A percentile compares a stretch with the other conserved stretches of the same genome.
These are phyloP conservation scores for Chiua sp. DNA, from an alignment of 1,284 basidiomycete species.

Conservation along the genomic window DNA sequence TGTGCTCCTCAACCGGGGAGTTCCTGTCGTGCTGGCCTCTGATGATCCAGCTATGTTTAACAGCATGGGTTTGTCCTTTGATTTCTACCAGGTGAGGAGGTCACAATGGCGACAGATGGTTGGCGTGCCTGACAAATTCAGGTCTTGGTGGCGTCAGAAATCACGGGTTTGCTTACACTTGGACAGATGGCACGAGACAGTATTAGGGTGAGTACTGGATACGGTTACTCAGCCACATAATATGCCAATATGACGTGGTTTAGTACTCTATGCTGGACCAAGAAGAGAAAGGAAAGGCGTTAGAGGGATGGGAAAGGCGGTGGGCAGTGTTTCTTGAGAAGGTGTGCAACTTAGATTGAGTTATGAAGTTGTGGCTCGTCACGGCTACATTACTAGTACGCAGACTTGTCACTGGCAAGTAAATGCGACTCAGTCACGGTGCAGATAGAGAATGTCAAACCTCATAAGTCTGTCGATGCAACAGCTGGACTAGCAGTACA, in stretches of 20 bases:
- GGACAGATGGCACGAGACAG: slow-evolving; percentile 65
- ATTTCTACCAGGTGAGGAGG: slow-evolving; percentile 23
- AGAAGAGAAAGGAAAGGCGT: slow-evolving; percentile 51
- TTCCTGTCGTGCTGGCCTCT: slow-evolving; percentile 68
- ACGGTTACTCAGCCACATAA: background rate
- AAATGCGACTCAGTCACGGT: too few species aligned
- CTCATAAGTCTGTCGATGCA: too few species aligned
- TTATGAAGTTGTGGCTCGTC: too few species aligned
- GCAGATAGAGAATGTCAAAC: too few species aligned
- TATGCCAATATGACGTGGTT: slow-evolving; percentile 1
- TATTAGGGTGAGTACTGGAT: slow-evolving; percentile 50
- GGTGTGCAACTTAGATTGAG: background rate
- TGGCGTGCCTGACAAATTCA: slow-evolving; percentile 21
- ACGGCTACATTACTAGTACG: too few species aligned
- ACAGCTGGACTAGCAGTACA: too few species aligned
- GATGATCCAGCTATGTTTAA: slow-evolving; percentile 77
- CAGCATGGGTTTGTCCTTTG: slow-evolving; percentile 69
- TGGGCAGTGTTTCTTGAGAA: slow-evolving; percentile 55
- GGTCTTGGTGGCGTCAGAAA: slow-evolving; percentile 68
- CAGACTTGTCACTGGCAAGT: too few species aligned
- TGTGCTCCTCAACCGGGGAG: slow-evolving; percentile 66
- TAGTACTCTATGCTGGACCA: slow-evolving; percentile 58
- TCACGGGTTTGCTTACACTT: slow-evolving; percentile 64
- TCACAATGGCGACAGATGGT: background rate
- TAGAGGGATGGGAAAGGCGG: slow-evolving; percentile 52